Evolutionary conservation across 1,284 basidiomycete genomes (phyloP), one percentile per base, ranked within the genome.

Genomic region (Cystobasidium pallidum): DNA sequence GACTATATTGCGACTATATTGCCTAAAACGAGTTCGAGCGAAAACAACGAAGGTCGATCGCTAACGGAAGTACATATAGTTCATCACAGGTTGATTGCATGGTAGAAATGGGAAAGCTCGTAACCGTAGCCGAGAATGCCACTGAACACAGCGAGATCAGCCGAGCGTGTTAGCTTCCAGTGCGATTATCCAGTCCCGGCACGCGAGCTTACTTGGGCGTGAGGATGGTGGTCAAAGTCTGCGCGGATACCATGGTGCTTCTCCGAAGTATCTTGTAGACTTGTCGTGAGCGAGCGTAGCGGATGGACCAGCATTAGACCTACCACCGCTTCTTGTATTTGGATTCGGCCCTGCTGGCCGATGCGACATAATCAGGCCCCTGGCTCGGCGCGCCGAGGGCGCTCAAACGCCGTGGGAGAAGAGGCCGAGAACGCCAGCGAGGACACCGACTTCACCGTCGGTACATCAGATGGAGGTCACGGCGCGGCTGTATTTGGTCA

Each of bases 141-240:
- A 45, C 59, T 62, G 59, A 34, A 41, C 11, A 3, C 32, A 17
- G 36, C 43, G 7, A 17, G 43, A 17, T n/a, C 13, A 13, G 36
- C 6, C 15, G n/a, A 4, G 43, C 8, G 3, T 17, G 6, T 45
- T 19, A 45, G 43, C 43, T 43, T 28, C 39, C 34, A 8, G 13
- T 7, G 13, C 19, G 36, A 3, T 21, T 15, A 45, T 21, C 19
- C 10, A 13, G 11, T 3, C 15, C 39, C 13, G 59, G 41, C 19
- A 34, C 7, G 19, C 28, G 30, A 47, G 24, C 59, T 43, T 30
- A 62, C 59, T 65, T 65, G 41, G 62, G 62, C 15, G 62, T 65
- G n/a, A 65, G 62, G 47, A 65, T 65, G 32, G 62, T 65, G 62
- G 62, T 65, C 43, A 65, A n/a, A 15, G 62, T 65, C n/a, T 65